These are phyloP conservation scores for Penicillium chermesinum DNA, from an alignment of 495 filamentous ascomycete species.

Conservation along the genomic window DNA sequence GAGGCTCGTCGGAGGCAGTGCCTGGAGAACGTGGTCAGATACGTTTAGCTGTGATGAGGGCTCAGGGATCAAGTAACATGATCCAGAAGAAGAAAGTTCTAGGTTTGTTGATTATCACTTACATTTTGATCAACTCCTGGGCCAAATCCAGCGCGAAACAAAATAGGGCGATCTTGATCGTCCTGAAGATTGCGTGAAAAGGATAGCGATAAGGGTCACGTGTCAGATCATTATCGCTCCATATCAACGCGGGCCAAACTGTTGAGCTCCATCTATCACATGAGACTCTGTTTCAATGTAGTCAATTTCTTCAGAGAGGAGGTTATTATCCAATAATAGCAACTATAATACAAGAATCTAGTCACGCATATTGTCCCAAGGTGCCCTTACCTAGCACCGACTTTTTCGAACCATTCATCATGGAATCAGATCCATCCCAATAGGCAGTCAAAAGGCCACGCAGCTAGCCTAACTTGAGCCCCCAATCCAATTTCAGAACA, in stretches of 20 bases:
- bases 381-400: neutral
- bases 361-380: neutral
- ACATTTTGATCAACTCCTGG: too few species aligned
- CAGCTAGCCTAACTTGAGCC: neutral
- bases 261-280: too few species aligned
- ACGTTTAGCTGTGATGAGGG: conserved; percentile 5
- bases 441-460: neutral
- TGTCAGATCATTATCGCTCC: too few species aligned
- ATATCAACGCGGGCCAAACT: too few species aligned
- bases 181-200: too few species aligned
- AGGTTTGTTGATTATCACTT: too few species aligned
- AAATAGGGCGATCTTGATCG: too few species aligned
- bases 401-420: too few species aligned
- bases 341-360: neutral
- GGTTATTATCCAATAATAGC: neutral
- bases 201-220: too few species aligned
- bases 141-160: too few species aligned
- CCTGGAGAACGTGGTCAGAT: conserved; percentile 29
- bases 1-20: conserved; percentile 49
- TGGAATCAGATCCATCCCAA: neutral
- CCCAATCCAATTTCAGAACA: neutral
- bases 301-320: neutral
- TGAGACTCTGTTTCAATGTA: neutral
- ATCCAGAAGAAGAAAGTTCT: too few species aligned
- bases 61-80: too few species aligned